A percentile compares a stretch with the other conserved stretches of the same genome.
These are phyloP conservation scores for Cantharellus cinnabarinus DNA, from an alignment of 768 basidiomycete genomes.

Conservation along the genomic window DNA sequence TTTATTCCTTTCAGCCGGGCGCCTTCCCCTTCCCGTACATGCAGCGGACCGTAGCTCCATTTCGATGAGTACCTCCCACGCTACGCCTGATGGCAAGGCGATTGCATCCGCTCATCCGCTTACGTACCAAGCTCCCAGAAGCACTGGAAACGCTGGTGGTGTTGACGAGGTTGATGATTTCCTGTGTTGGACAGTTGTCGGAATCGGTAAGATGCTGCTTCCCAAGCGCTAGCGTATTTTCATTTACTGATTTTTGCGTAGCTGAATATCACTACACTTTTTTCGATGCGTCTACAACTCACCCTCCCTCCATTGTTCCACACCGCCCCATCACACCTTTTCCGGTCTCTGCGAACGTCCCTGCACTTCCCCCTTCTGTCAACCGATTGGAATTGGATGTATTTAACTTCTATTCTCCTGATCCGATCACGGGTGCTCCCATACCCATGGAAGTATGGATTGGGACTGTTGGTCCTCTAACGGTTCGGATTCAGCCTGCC, in stretches of 20 bases:
- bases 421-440: constrained; percentile 36
- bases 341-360: constrained; percentile 67
- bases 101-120: constrained; percentile 38
- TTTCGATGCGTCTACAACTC: constrained; percentile 61
- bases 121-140: constrained; percentile 56
- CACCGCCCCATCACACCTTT: constrained; percentile 74
- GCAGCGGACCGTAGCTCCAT: background rate
- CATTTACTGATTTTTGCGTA: constrained; percentile 15
- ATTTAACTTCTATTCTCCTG: constrained; percentile 71
- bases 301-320: constrained; percentile 18
- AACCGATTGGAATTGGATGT: constrained; percentile 70
- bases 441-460: constrained; percentile 76
- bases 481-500: constrained; percentile 6
- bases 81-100: constrained; percentile 2
- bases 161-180: constrained; percentile 89
- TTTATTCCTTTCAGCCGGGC: constrained; percentile 59
- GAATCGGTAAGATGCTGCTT: constrained; percentile 42
- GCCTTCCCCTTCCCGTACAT: constrained; percentile 4
- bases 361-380: constrained; percentile 44
- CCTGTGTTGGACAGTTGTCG: constrained; percentile 88
- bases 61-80: background rate
- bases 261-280: constrained; percentile 91
- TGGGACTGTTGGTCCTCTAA: constrained; percentile 69
- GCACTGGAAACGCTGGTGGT: constrained; percentile 67
- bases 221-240: background rate